These are phyloP conservation scores for Globisporangium carolinianum DNA, from an alignment of 352 stramenopile species.

Conservation along the genomic window DNA sequence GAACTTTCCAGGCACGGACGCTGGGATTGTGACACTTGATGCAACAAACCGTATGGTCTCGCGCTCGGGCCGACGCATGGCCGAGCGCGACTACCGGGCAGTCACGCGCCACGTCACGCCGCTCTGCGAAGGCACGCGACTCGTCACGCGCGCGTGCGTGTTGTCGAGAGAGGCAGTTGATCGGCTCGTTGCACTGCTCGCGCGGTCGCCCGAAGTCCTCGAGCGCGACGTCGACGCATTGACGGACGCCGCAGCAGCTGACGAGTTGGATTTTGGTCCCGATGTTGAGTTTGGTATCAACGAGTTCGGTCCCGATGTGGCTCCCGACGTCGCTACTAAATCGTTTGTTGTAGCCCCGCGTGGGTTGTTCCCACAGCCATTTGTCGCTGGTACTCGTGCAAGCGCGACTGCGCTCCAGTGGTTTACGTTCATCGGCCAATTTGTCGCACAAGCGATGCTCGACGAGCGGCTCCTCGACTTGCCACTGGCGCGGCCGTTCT, in stretches of 20 bases:
- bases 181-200: conserved; percentile 29
- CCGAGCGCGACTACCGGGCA: conserved; percentile 67
- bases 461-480: conserved; percentile 82
- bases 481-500: conserved; percentile 67
- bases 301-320: conserved; percentile 12
- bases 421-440: conserved; percentile 69
- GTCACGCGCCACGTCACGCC: conserved; percentile 76
- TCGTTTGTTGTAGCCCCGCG: conserved; percentile 1
- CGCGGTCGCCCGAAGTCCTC: conserved; percentile 49
- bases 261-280: conserved; percentile 20
- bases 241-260: conserved; percentile 17
- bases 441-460: conserved; percentile 68
- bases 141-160: conserved; percentile 38
- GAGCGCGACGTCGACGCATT: conserved; percentile 61
- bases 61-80: conserved; percentile 61
- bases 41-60: conserved; percentile 55
- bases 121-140: conserved; percentile 61
- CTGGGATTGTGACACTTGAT: conserved; percentile 65
- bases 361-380: neutral
- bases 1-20: conserved; percentile 71
- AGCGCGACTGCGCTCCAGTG: conserved; percentile 22
- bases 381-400: conserved; percentile 1
- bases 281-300: conserved; percentile 54
- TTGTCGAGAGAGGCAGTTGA: conserved; percentile 44
- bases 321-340: neutral